These are phyloP conservation scores for Colletotrichum horii DNA, from an alignment of 2,329 filamentous ascomycete genomes.

Conservation along the genomic window DNA sequence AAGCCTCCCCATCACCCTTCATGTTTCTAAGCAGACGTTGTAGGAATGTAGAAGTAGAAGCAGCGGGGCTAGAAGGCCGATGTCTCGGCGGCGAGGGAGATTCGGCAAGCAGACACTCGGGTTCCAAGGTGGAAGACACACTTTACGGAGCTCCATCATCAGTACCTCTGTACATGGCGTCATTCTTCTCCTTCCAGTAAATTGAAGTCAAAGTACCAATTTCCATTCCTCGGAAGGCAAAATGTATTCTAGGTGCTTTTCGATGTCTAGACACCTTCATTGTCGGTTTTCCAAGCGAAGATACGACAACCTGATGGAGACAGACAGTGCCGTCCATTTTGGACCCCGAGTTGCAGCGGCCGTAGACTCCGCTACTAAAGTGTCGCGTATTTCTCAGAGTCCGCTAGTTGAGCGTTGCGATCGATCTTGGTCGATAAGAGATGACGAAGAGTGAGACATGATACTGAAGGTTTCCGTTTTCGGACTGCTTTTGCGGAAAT, in stretches of 20 bases:
- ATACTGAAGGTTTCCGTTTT: not conserved
- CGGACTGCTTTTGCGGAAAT: not conserved
- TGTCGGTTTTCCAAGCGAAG: rapidly evolving
- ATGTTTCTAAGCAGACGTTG: not conserved
- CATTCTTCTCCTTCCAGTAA: not conserved
- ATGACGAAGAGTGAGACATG: not conserved
- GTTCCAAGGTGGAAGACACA: not conserved
- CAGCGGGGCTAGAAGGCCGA: not conserved
- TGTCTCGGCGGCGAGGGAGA: not conserved
- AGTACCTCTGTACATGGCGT: not conserved
- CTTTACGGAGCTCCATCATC: not conserved
- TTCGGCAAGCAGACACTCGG: not conserved
- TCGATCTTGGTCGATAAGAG: not conserved
- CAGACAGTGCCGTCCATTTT: not conserved
- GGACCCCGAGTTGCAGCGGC: not conserved
- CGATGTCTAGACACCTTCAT: not conserved
- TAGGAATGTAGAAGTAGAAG: not conserved
- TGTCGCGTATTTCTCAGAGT: not conserved
- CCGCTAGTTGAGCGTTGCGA: not conserved
- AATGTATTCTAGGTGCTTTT: not conserved
- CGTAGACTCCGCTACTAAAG: not conserved
- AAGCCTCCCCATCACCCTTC: not conserved
- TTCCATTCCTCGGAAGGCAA: not conserved
- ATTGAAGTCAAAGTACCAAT: not conserved
- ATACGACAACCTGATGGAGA: not conserved